Evolutionary conservation across 2,329 filamentous ascomycete genomes (phyloP).

Genomic region (Setomelanomma holmii): DNA sequence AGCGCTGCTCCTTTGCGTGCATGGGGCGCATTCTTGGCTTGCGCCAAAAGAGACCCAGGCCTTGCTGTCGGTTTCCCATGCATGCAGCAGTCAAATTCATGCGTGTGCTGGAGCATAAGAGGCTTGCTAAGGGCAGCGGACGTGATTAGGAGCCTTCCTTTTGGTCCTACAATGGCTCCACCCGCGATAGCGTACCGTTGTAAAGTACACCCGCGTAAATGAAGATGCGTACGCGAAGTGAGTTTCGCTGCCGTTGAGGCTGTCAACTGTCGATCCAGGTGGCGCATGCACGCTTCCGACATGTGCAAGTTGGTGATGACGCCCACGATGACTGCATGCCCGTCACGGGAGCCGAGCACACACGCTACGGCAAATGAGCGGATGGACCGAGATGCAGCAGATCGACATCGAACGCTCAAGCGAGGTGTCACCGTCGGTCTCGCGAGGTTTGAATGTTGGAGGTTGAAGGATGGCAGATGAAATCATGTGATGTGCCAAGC

Average conservation of each 20-base stretch:
- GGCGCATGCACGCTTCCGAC: slow-evolving; percentile 14
- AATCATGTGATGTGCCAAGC: slow-evolving; percentile 12
- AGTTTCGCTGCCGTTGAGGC: slow-evolving; percentile 17
- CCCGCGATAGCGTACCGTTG: slow-evolving; percentile 24
- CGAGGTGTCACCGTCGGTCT: too few species aligned
- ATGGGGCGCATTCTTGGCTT: slow-evolving; percentile 38
- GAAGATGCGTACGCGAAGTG: slow-evolving; percentile 17
- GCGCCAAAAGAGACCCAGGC: slow-evolving; percentile 31
- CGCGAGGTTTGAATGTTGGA: too few species aligned
- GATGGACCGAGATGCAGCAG: slow-evolving; percentile 18
- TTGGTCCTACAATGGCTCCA: slow-evolving; percentile 26
- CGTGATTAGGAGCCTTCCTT: slow-evolving; percentile 23
- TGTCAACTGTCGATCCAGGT: slow-evolving; percentile 16
- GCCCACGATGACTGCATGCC: slow-evolving; percentile 11
- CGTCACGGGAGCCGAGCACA: slow-evolving; percentile 18
- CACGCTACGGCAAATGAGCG: slow-evolving; percentile 13
- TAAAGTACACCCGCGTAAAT: slow-evolving; percentile 19
- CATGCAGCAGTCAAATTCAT: slow-evolving; percentile 37
- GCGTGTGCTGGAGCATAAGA: slow-evolving; percentile 32
- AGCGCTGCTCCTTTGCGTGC: slow-evolving; percentile 38
- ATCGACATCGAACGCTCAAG: slow-evolving; percentile 21
- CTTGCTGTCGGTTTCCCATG: slow-evolving; percentile 34
- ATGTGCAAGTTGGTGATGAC: slow-evolving; percentile 11
- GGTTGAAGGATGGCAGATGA: background rate
- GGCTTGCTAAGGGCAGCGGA: slow-evolving; percentile 25